Evolutionary conservation across 805 yeast genomes (phyloP), one percentile per base, ranked within the genome.

Genomic region (Vanderwaltozyma polyspora): DNA sequence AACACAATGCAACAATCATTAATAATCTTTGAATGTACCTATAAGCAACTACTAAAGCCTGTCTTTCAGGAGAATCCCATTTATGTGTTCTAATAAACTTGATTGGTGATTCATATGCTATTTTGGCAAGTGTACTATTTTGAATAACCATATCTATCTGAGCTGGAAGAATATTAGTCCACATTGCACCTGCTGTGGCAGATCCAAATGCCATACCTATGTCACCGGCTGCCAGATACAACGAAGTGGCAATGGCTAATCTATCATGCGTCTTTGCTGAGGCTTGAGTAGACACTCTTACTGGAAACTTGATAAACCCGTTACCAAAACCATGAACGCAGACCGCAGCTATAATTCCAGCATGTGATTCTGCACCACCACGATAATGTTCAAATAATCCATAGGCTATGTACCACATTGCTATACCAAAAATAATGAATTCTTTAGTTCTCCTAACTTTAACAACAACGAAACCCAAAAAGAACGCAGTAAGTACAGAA

Each of bases 271-370:
- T 34, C 40, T 62, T 66, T 16, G 76, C 67, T 37, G 71, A 63
- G 1, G 82, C 60, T 48, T 74, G 77, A 38, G 76, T 69, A 17
- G 80, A 68, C 4, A 72, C 76, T 45, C 70, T 79, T 13, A 75
- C 66, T 8, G 80, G 69, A 46, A 75, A 77, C 9, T 81, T 74
- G 60, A 77, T 74, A 52, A 79, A 66, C 3, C 80, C 79, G 27
- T 79, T 80, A 42, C 83, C 86, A 34, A 79, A 62, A 45, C 87
- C 87, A 51, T 76, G 57, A 9, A 79, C 55, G 48, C 76, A 68
- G 44, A 73, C 63, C 5, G 76, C 72, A n/a, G 78, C 85, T 52
- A 79, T 74, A 35, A 79, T 62, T 44, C 84, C 85, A 25, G 63
- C 43, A 33, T 63, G 59, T 18, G 75, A 66, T 17, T 53, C 47